phyloP scores from a whole-genome alignment of 345 rosid genomes.

The Syzygium aromaticum region DNA sequence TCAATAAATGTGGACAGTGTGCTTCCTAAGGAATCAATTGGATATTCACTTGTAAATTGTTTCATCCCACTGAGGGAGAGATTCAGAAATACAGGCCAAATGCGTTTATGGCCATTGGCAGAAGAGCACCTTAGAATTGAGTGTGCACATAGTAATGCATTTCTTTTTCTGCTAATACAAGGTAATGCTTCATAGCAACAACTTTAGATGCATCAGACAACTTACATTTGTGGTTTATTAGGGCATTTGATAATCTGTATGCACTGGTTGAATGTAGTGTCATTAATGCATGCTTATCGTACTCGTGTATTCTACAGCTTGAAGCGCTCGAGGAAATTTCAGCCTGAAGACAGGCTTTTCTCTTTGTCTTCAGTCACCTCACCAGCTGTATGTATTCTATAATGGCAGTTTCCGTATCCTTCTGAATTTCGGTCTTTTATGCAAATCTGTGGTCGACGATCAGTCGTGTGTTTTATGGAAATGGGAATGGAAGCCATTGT shows the following conservation, averaged over 20 bases:
- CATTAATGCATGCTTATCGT: background rate
- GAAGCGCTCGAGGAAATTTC: conserved; percentile 94
- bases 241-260: background rate
- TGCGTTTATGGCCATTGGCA: background rate
- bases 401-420: background rate
- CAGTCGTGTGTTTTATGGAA: background rate
- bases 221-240: background rate
- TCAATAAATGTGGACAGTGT: background rate
- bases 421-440: background rate
- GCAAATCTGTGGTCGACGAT: background rate
- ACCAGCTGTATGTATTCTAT: conserved; percentile 56
- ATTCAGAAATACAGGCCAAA: background rate
- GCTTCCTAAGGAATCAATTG: background rate
- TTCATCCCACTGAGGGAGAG: background rate
- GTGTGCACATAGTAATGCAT: background rate
- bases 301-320: conserved; percentile 32
- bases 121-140: background rate
- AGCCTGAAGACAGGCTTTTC: conserved; percentile 93
- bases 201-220: background rate
- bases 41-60: background rate
- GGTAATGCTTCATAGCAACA: background rate
- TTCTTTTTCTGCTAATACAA: background rate
- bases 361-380: conserved; percentile 92
- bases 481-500: background rate
- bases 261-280: background rate